Conservation (phyloP, 257 asterid species). For the Misopates orontium region DNA sequence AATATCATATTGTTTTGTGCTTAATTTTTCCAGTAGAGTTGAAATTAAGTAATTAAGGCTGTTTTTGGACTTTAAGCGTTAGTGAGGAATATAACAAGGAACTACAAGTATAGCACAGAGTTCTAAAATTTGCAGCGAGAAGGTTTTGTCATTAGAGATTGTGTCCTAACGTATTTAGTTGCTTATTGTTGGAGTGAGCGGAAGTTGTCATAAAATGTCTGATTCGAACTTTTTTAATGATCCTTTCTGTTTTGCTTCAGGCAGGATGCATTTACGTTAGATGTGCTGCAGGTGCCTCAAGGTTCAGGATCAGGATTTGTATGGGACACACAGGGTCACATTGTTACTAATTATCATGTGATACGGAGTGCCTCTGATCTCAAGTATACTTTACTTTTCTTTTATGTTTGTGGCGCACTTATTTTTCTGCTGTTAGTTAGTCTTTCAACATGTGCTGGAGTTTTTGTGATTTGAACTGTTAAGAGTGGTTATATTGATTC, state of each 20-base stretch:
- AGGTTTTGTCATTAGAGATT: too few species aligned
- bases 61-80: too few species aligned
- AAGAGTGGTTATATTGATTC: constrained; percentile 1
- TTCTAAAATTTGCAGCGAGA: too few species aligned
- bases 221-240: background rate
- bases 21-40: background rate
- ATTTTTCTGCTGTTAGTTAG: background rate
- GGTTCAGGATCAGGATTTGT: constrained; percentile 98
- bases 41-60: background rate
- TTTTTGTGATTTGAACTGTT: constrained; percentile 2
- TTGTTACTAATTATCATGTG: constrained; percentile 94
- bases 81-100: too few species aligned
- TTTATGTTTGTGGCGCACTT: constrained; percentile 3
- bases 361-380: constrained; percentile 99
- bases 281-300: constrained; percentile 94
- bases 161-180: background rate
- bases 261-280: constrained; percentile 94
- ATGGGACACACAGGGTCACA: constrained; percentile 80
- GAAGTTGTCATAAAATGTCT: background rate
- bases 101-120: too few species aligned
- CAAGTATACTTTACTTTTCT: constrained; percentile 42
- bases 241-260: constrained; percentile 33
- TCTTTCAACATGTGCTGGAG: background rate
- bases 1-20: background rate
- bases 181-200: background rate